Percentiles rank a stretch among this genome's conserved stretches.
phyloP scores from a whole-genome alignment of 176 grass and related monocot genomes.

The Raddia guianensis region DNA sequence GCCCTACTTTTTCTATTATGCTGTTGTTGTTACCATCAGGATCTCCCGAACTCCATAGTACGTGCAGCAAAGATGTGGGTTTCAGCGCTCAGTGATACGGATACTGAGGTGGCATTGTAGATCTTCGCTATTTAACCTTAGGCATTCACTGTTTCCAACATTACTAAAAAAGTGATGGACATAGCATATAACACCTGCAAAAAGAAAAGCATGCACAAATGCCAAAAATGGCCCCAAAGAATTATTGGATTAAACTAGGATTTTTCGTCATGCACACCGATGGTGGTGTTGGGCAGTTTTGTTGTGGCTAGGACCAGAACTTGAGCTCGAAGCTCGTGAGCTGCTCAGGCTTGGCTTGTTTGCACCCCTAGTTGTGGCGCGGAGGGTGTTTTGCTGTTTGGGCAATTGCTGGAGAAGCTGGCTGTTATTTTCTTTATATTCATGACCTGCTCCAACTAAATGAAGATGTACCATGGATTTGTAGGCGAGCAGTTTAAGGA shows the following conservation, averaged over 20 bases:
- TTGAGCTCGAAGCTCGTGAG: too few relatives aligned
- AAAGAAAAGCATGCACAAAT: neutral
- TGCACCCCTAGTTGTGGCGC: neutral
- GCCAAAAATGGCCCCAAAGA: neutral
- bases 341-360: too few relatives aligned
- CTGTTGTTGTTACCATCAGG: neutral
- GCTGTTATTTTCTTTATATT: conserved; percentile 11
- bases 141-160: neutral
- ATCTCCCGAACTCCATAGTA: conserved; percentile 30
- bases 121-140: neutral
- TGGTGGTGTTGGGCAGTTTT: neutral
- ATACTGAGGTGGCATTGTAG: conserved; percentile 34
- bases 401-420: neutral
- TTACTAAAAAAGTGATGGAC: neutral
- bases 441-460: neutral
- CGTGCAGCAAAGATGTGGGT: neutral
- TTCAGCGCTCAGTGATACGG: neutral
- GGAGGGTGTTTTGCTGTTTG: neutral
- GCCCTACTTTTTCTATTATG: neutral
- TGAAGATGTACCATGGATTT: conserved; percentile 18
- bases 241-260: neutral
- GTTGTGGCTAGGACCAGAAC: neutral
- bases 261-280: conserved; percentile 20
- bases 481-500: conserved; percentile 88
- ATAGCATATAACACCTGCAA: neutral